phyloP scores from a whole-genome alignment of 2,329 filamentous ascomycete species.

The Leptodontidium sp. region DNA sequence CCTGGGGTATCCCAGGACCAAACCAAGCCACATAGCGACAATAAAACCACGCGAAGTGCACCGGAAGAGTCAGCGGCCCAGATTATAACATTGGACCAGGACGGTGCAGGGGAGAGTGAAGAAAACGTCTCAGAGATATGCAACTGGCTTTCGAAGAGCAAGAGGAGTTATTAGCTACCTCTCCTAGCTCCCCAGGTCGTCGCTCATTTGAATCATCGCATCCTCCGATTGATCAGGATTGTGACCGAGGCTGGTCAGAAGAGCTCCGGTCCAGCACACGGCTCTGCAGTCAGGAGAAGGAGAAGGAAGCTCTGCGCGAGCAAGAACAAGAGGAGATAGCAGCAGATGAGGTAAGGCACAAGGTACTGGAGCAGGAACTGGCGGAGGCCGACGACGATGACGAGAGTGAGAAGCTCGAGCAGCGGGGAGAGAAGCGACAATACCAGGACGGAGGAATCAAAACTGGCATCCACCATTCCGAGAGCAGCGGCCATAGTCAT shows the following conservation, averaged over 20 bases:
- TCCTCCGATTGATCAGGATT: constrained; percentile 24
- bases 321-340: constrained; percentile 25
- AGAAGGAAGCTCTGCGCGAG: constrained; percentile 22
- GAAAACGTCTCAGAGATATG: constrained; percentile 22
- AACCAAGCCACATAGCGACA: constrained; percentile 15
- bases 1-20: constrained; percentile 16
- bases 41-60: constrained; percentile 13
- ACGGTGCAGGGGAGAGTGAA: constrained; percentile 20
- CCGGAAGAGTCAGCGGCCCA: constrained; percentile 16
- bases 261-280: constrained; percentile 22
- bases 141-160: constrained; percentile 22
- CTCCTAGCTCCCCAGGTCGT: constrained; percentile 19
- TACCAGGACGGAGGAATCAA: constrained; percentile 22
- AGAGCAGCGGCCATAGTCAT: constrained; percentile 21
- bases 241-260: constrained; percentile 26
- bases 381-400: constrained; percentile 21
- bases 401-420: constrained; percentile 18
- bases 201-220: constrained; percentile 19
- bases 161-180: constrained; percentile 21
- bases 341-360: constrained; percentile 26
- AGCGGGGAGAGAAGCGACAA: constrained; percentile 22
- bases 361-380: no score
- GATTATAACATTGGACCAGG: constrained; percentile 11
- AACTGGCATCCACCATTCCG: constrained; percentile 25
- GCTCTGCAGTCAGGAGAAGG: constrained; percentile 24